phyloP scores from a whole-genome alignment of 306 rosid species.

The Lathyrus tuberosus region DNA sequence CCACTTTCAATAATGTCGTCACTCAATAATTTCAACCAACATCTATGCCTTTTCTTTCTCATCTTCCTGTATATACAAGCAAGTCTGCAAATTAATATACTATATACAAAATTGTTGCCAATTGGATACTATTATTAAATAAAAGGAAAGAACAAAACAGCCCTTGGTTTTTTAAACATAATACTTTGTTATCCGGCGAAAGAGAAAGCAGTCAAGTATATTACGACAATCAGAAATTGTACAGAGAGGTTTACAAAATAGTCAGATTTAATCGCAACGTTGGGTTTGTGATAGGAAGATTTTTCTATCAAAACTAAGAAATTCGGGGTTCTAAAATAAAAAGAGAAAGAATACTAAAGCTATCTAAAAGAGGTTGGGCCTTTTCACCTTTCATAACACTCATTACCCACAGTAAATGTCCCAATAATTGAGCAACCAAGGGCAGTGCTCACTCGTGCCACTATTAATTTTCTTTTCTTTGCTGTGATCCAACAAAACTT shows the following conservation, averaged over 20 bases:
- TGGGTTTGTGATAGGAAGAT: too few relatives aligned
- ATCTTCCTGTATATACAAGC: slow-evolving; percentile 56
- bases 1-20: slow-evolving; percentile 35
- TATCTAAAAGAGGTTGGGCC: too few relatives aligned
- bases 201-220: not conserved
- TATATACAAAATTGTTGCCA: not conserved
- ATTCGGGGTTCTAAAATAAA: too few relatives aligned
- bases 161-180: not conserved
- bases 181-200: not conserved
- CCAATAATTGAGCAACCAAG: too few relatives aligned
- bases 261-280: not conserved
- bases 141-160: not conserved
- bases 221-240: not conserved
- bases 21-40: slow-evolving; percentile 34
- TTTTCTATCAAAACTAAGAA: too few relatives aligned
- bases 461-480: not conserved
- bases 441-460: not conserved
- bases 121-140: slow-evolving; percentile 4
- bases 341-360: too few relatives aligned
- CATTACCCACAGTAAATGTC: too few relatives aligned
- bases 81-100: slow-evolving; percentile 22
- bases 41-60: slow-evolving; percentile 46
- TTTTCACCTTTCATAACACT: too few relatives aligned
- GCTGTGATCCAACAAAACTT: not conserved
- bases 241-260: not conserved